phyloP scores from a whole-genome alignment of 2,329 filamentous ascomycete species.

The Cladosporium sp. region DNA sequence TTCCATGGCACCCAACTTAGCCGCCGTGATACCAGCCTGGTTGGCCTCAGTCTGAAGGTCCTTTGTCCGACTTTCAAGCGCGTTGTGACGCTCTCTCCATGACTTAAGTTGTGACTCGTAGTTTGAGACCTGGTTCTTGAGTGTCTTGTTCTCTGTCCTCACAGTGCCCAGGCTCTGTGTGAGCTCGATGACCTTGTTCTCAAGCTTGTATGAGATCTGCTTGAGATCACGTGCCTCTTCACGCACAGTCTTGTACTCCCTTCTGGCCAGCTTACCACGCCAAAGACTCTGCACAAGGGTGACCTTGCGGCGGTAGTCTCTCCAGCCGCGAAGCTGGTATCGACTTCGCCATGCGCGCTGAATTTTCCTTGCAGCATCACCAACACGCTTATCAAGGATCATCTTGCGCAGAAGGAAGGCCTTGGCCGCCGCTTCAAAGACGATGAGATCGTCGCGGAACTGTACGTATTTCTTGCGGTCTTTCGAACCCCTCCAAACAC shows the following conservation, averaged over 20 bases:
- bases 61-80: constrained; percentile 84
- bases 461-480: constrained; percentile 77
- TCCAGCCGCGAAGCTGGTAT: constrained; percentile 75
- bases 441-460: constrained; percentile 79
- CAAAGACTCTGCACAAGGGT: constrained; percentile 89
- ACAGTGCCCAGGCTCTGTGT: constrained; percentile 90
- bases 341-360: constrained; percentile 87
- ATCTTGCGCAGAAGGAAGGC: constrained; percentile 87
- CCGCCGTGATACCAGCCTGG: constrained; percentile 92
- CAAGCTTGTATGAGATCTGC: constrained; percentile 98
- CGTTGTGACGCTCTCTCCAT: constrained; percentile 90
- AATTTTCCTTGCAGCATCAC: constrained; percentile 86
- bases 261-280: constrained; percentile 79
- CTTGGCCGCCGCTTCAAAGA: constrained; percentile 87
- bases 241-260: constrained; percentile 83
- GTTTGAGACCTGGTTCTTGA: constrained; percentile 86
- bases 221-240: constrained; percentile 98
- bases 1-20: constrained; percentile 86
- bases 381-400: constrained; percentile 90
- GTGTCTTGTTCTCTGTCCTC: constrained; percentile 90
- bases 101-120: constrained; percentile 96
- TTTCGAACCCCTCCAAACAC: constrained; percentile 90
- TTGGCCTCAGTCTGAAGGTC: constrained; percentile 96
- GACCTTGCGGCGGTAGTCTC: constrained; percentile 85
- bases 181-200: constrained; percentile 99